Conservation (phyloP, 2,329 filamentous ascomycete species). For the Pseudogymnoascus sp. region DNA sequence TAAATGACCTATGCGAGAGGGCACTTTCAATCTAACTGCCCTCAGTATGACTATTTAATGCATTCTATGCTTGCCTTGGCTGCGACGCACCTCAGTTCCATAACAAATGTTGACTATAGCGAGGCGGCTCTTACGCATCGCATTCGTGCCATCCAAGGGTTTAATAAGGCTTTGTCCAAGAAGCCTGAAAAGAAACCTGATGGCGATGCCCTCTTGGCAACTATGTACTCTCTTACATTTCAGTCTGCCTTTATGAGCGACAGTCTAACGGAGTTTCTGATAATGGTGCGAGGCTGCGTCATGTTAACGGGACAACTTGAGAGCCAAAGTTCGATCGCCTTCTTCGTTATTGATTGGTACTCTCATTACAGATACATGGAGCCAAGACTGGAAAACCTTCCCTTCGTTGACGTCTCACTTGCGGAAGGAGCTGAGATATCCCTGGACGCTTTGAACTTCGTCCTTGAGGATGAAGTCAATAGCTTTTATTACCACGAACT, state of each 20-base stretch:
- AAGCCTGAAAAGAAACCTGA: slow-evolving; percentile 39
- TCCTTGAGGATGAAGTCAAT: slow-evolving; percentile 37
- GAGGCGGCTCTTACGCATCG: slow-evolving; percentile 53
- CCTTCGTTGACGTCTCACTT: slow-evolving; percentile 38
- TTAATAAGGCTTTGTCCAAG: slow-evolving; percentile 46
- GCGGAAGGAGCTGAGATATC: slow-evolving; percentile 39
- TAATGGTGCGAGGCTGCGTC: slow-evolving; percentile 48
- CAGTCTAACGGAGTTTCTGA: slow-evolving; percentile 52
- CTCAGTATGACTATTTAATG: slow-evolving; percentile 57
- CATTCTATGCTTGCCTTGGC: slow-evolving; percentile 60
- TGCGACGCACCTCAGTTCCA: slow-evolving; percentile 55
- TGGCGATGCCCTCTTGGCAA: slow-evolving; percentile 49
- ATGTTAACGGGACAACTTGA: slow-evolving; percentile 47
- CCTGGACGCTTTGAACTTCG: slow-evolving; percentile 35
- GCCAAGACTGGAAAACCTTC: slow-evolving; percentile 38
- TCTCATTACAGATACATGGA: slow-evolving; percentile 35
- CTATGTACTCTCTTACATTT: slow-evolving; percentile 51
- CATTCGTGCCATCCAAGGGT: slow-evolving; percentile 53
- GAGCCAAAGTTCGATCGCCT: slow-evolving; percentile 41
- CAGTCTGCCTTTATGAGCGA: slow-evolving; percentile 50
- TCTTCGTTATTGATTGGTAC: slow-evolving; percentile 38
- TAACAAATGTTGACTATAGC: slow-evolving; percentile 27
- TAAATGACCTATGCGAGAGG: slow-evolving; percentile 1
- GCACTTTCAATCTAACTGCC: slow-evolving; percentile 10
- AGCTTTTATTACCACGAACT: slow-evolving; percentile 39